phyloP scores from a whole-genome alignment of 768 basidiomycete species.

The Tricholoma terreum region DNA sequence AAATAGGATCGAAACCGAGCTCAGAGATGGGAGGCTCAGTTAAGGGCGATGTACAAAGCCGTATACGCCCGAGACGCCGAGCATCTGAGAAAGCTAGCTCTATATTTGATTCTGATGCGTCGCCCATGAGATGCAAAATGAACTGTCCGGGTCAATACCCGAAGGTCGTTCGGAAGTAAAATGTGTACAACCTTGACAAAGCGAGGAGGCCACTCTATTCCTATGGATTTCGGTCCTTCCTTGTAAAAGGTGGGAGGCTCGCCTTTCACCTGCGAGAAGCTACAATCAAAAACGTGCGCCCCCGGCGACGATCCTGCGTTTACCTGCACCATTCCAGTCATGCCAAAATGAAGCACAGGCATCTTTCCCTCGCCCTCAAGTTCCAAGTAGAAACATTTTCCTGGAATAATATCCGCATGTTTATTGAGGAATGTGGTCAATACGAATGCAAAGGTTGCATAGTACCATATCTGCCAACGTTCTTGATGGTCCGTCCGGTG shows the following conservation, averaged over 20 bases:
- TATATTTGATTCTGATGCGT: constrained; percentile 30
- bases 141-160: constrained; percentile 38
- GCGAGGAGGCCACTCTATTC: constrained; percentile 60
- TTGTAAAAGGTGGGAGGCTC: constrained; percentile 47
- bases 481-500: constrained; percentile 42
- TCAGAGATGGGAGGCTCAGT: constrained; percentile 67
- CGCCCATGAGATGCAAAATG: constrained; percentile 54
- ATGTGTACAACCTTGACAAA: constrained; percentile 50
- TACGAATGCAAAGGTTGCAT: neutral
- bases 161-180: neutral
- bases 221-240: constrained; percentile 36
- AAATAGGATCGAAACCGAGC: constrained; percentile 75
- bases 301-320: too few relatives aligned
- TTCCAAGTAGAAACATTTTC: constrained; percentile 62
- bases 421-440: neutral
- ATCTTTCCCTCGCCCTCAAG: constrained; percentile 57
- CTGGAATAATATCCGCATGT: constrained; percentile 15
- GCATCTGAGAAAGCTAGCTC: constrained; percentile 73
- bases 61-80: constrained; percentile 67
- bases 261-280: constrained; percentile 42
- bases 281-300: neutral
- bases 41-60: constrained; percentile 55
- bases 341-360: constrained; percentile 79
- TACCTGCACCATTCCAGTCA: constrained; percentile 83
- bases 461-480: constrained; percentile 54